Conservation (phyloP, 108 stramenopile genomes). For the Hondaea fermentalgiana region DNA sequence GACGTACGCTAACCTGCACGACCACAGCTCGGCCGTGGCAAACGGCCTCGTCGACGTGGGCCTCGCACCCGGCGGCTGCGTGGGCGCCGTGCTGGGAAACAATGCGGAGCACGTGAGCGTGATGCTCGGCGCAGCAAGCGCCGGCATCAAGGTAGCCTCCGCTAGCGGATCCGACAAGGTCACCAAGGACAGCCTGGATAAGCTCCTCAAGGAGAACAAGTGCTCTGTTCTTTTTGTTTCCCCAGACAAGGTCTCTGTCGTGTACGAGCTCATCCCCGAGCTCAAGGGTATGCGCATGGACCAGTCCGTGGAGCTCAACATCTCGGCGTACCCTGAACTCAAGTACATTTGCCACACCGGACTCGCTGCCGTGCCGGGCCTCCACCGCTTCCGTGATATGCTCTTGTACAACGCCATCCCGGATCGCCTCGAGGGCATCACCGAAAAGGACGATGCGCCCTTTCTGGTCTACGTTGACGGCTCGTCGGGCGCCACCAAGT, state of each 20-base stretch:
- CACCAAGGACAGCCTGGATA: background rate
- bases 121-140: background rate
- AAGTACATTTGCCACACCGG: slow-evolving; percentile 14
- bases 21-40: background rate
- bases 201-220: background rate
- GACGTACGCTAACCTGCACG: background rate
- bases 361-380: background rate
- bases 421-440: background rate
- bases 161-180: background rate
- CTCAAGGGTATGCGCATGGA: background rate
- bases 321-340: background rate
- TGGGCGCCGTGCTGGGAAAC: background rate
- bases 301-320: background rate
- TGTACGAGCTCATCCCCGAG: slow-evolving; percentile 8
- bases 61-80: background rate
- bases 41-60: background rate
- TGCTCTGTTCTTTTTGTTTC: background rate
- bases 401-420: background rate
- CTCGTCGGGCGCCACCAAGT: background rate
- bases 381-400: background rate
- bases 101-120: slow-evolving; percentile 5
- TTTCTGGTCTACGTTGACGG: background rate
- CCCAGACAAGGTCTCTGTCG: background rate
- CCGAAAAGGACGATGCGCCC: background rate
- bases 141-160: background rate